Evolutionary conservation across 345 rosid genomes (phyloP).

Genomic region (Punica granatum): DNA sequence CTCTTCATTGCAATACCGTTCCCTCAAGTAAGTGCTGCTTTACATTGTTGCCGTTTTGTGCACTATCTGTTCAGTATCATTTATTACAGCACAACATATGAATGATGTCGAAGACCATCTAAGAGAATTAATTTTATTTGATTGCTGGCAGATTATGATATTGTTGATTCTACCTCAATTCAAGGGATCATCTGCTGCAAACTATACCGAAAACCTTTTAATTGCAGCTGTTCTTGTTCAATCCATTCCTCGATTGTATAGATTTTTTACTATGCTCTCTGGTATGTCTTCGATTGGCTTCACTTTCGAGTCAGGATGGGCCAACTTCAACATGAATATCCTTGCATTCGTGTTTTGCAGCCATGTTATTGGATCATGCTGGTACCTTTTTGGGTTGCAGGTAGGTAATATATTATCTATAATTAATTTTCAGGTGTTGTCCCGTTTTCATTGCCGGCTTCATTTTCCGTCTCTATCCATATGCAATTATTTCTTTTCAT

Average conservation of each 20-base stretch:
- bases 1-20: conserved; percentile 58
- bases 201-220: conserved; percentile 54
- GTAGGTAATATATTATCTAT: conserved; percentile 21
- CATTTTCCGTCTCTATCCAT: background rate
- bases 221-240: conserved; percentile 56
- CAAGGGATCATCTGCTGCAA: conserved; percentile 47
- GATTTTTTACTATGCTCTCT: conserved; percentile 61
- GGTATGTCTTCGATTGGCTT: conserved; percentile 71
- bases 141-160: conserved; percentile 48
- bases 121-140: background rate
- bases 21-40: conserved; percentile 79
- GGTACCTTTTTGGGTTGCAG: conserved; percentile 91
- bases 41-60: background rate
- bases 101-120: background rate
- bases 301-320: conserved; percentile 85
- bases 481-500: background rate
- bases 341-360: conserved; percentile 64
- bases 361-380: conserved; percentile 72
- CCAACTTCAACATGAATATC: conserved; percentile 74
- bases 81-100: background rate
- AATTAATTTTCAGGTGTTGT: background rate
- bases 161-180: conserved; percentile 30
- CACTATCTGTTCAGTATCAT: background rate
- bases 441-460: background rate
- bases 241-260: conserved; percentile 61